Evolutionary conservation across 306 rosid genomes (phyloP).

Genomic region (Malus sylvestris): DNA sequence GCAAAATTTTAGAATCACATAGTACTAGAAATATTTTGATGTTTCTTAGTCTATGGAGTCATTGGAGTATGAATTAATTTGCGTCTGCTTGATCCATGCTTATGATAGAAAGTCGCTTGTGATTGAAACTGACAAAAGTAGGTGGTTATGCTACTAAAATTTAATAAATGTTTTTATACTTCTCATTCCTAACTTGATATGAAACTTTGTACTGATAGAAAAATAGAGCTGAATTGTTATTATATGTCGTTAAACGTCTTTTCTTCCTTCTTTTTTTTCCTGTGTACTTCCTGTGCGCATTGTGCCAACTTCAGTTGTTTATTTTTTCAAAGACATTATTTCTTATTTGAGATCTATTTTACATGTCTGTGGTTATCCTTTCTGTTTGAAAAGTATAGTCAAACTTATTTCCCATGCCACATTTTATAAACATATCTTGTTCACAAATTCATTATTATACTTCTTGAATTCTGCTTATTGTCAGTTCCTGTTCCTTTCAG

Average conservation of each 20-base stretch:
- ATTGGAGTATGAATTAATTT: not conserved
- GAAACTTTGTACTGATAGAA: not conserved
- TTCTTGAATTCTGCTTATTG: conserved; percentile 9
- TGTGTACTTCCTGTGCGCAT: not conserved
- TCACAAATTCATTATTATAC: not conserved
- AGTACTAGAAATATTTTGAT: not conserved
- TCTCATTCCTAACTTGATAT: not conserved
- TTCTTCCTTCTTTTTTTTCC: not conserved
- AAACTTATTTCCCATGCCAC: not conserved
- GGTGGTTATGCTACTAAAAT: not conserved
- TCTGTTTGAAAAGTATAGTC: not conserved
- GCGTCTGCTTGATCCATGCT: not conserved
- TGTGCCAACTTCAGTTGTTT: not conserved
- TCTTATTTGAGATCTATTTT: not conserved
- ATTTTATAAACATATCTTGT: not conserved
- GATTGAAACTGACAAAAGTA: not conserved
- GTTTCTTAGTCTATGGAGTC: not conserved
- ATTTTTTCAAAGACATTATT: not conserved
- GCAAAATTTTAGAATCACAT: not conserved
- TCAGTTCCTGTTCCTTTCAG: conserved; percentile 31
- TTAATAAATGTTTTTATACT: not conserved
- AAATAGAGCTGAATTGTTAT: not conserved
- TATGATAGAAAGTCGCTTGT: not conserved
- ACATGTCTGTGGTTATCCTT: not conserved
- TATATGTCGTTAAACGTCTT: not conserved